phyloP scores from a whole-genome alignment of 2,329 filamentous ascomycete genomes.

The Raffaelea ambrosiae region DNA sequence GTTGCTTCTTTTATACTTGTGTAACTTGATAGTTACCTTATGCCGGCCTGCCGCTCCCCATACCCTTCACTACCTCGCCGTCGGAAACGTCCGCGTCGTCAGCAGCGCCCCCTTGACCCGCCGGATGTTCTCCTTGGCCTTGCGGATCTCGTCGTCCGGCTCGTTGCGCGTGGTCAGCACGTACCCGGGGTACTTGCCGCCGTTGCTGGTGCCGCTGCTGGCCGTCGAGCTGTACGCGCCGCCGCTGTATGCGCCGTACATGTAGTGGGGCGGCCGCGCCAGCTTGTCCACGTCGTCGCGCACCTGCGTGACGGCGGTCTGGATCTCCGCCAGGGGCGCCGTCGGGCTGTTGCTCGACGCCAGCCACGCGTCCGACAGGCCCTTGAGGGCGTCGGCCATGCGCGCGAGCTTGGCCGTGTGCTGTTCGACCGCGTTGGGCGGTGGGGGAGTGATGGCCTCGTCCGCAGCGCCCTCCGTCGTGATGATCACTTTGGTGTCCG shows the following conservation, averaged over 20 bases:
- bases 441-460: not conserved
- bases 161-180: slow-evolving; percentile 37
- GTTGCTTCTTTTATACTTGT: too few relatives aligned
- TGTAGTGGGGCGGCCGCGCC: slow-evolving; percentile 19
- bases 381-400: slow-evolving; percentile 13
- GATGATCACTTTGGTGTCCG: not conserved
- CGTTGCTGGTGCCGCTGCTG: slow-evolving; percentile 24
- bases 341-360: not conserved
- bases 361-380: slow-evolving; percentile 1
- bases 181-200: slow-evolving; percentile 30
- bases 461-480: not conserved
- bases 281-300: slow-evolving; percentile 58
- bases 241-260: slow-evolving; percentile 26
- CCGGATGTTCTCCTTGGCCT: slow-evolving; percentile 65
- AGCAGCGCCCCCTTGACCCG: slow-evolving; percentile 72
- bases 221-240: slow-evolving; percentile 32
- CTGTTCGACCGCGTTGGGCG: not conserved
- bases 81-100: slow-evolving; percentile 66
- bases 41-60: slow-evolving; percentile 12
- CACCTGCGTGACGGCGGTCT: slow-evolving; percentile 47
- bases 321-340: slow-evolving; percentile 28
- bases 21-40: too few relatives aligned
- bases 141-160: slow-evolving; percentile 62
- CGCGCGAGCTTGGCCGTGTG: slow-evolving; percentile 6
- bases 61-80: slow-evolving; percentile 15